These are phyloP conservation scores for Larix kaempferi DNA, from an alignment of 75 land plant species.

Conservation along the genomic window DNA sequence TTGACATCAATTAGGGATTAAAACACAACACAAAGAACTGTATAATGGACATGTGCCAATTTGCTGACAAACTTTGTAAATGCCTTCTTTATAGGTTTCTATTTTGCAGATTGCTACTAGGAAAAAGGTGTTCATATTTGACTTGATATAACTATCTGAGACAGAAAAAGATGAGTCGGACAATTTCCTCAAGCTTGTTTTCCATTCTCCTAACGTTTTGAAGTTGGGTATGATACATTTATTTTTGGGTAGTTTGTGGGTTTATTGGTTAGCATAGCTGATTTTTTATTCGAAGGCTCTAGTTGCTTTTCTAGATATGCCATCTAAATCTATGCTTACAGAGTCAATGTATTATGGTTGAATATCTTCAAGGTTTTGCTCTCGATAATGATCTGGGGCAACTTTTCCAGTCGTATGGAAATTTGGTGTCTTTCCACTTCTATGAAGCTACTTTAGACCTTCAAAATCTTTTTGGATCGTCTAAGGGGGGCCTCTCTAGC, in stretches of 20 bases:
- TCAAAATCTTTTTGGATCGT: slow-evolving; percentile 52
- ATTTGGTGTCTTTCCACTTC: slow-evolving; percentile 52
- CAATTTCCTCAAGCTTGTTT: slow-evolving; percentile 44
- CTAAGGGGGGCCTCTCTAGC: slow-evolving; percentile 67
- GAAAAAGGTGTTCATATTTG: slow-evolving; percentile 54
- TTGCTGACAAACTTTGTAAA: too few relatives aligned
- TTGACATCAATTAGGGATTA: too few relatives aligned
- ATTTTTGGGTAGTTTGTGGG: background rate
- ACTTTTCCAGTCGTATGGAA: slow-evolving; percentile 53
- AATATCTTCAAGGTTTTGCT: slow-evolving; percentile 19
- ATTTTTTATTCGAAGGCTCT: background rate
- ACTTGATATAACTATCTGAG: slow-evolving; percentile 50
- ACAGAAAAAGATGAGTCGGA: slow-evolving; percentile 35
- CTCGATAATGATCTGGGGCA: slow-evolving; percentile 30
- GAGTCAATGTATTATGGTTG: background rate
- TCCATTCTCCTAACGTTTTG: slow-evolving; percentile 50
- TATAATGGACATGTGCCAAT: too few relatives aligned
- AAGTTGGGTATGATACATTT: slow-evolving; percentile 50
- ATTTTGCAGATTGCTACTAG: slow-evolving; percentile 80
- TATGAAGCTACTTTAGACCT: slow-evolving; percentile 68
- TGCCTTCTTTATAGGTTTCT: slow-evolving; percentile 54
- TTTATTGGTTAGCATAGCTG: background rate
- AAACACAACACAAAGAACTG: too few relatives aligned
- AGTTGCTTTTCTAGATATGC: background rate
- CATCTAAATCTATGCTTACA: background rate